Base-by-base conservation (phyloP, 2,329 filamentous ascomycete species). In the Colletotrichum chrysophilum region DNA sequence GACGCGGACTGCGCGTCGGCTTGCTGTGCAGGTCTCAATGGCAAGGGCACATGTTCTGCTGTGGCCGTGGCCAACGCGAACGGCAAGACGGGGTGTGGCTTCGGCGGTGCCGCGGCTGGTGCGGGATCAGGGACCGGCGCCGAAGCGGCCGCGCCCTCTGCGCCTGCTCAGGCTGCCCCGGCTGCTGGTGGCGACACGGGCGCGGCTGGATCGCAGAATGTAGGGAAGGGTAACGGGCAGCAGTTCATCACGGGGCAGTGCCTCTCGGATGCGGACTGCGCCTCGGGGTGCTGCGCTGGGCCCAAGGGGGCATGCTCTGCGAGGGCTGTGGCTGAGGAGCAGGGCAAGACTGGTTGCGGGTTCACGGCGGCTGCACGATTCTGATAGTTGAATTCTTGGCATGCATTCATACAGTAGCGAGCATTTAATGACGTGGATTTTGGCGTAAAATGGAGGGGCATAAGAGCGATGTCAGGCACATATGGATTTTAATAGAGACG, bases 31-130 rank as follows among this genome's bases (percentile, higher is more conserved):
- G 80, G 71, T 6, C 81, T 79, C 43, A 83, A 80, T 38, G 83
- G 83, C 55, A 83, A 80, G 58, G 83, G 83, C 7, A 81, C 83
- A 34, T 85, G 84, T 77, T 84, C 83, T 9, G 83, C 82, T 12
- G 61, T 79, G 2, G 83, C 80, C 3, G 83, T 82, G 1, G 79
- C 81, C 18, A 79, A 75, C 28, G 80, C 82, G 66, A 79, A 79
- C 16, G 83, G 83, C 24, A 85, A 85, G 74, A 82, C 21, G 1
- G 24, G 21, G 12, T 48, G 43, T 12, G 43, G 43, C 4, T 48
- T 48, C 18, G 43, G 43, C 43, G 43, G 43, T 10, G 43, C 43
- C n/a, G 43, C n/a, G 43, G n/a, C 43, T 24, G 43, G 10, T 13
- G 43, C 43, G 4, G 43, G 43, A 24, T 21, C 43, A 10, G 43